phyloP scores from a whole-genome alignment of 441 rosid species.

The Eruca vesicaria region DNA sequence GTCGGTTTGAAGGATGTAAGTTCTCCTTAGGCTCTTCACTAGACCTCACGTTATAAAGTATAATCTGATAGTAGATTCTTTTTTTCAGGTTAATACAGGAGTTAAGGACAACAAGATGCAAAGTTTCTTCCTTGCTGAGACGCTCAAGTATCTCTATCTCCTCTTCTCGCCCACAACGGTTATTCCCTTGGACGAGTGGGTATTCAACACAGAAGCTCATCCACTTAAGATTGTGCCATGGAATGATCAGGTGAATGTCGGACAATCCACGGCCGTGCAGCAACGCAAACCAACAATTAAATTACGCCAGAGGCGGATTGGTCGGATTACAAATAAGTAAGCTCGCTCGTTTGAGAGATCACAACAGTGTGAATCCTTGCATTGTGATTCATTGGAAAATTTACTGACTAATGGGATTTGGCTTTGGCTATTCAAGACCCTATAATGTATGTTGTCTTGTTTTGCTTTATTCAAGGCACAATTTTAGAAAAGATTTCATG shows the following conservation, averaged over 20 bases:
- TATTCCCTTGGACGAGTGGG: constrained; percentile 90
- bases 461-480: not conserved
- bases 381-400: constrained; percentile 2
- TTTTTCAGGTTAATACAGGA: constrained; percentile 76
- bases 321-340: constrained; percentile 28
- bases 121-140: constrained; percentile 96
- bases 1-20: constrained; percentile 97
- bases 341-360: not conserved
- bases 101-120: constrained; percentile 94
- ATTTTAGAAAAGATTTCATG: not conserved
- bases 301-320: constrained; percentile 32
- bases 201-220: constrained; percentile 98
- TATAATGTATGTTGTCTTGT: constrained; percentile 1
- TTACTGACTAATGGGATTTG: not conserved
- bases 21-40: not conserved
- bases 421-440: constrained; percentile 8
- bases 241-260: constrained; percentile 13
- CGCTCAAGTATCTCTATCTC: constrained; percentile 87
- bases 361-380: constrained; percentile 14
- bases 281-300: constrained; percentile 16
- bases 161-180: constrained; percentile 86
- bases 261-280: constrained; percentile 15
- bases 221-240: constrained; percentile 74
- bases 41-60: not conserved
- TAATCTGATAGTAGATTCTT: constrained; percentile 7